Base-by-base conservation (phyloP, 257 asterid genomes). In the Pogostemon cablin region DNA sequence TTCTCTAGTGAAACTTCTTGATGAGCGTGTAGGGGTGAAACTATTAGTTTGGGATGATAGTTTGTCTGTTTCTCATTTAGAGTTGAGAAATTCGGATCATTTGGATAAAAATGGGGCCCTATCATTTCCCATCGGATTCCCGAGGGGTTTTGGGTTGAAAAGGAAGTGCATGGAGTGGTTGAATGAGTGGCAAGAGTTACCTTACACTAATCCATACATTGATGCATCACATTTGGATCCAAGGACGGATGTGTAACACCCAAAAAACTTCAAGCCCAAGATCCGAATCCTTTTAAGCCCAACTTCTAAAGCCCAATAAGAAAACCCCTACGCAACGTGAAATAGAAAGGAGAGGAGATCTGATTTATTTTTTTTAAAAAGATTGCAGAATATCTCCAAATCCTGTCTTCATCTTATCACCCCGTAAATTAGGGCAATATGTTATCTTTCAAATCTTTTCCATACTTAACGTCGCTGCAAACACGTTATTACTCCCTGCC, bases 101-200 rank as follows among this genome's bases (percentile, higher is more conserved):
- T 56, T 17, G 42, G 74, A 73, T 38, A 75, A 77, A 11, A 38
- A 72, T 8, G 83, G 68, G 62, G 72, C 74, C 7, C 64, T 91
- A 77, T 82, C 78, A 3, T 93, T 93, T 79, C 96, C 98, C 9
- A 81, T 89, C 17, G 81, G 91, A 67, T 91, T 93, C 80, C 79
- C 96, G 0, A 76, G 99, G 75, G 99, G 99, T 35, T 93, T 83
- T 67, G 99, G 98, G 54, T 75, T 89, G 86, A 89, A 86, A 82
- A 89, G 75, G 78, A 93, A 93, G 83, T 89, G 91, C 65, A 81
- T 86, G 86, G 87, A 91, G 76, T 91, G 99, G 99, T 74, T 93
- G 73, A 83, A 85, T 60, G 96, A 93, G 72, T 93, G 96, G 99
- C 99, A 93, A 67, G 86, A 78, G 74, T 70, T 91, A 20, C 91